These are phyloP conservation scores for Aquanectria penicillioides DNA, from an alignment of 2,329 filamentous ascomycete genomes.

Conservation along the genomic window DNA sequence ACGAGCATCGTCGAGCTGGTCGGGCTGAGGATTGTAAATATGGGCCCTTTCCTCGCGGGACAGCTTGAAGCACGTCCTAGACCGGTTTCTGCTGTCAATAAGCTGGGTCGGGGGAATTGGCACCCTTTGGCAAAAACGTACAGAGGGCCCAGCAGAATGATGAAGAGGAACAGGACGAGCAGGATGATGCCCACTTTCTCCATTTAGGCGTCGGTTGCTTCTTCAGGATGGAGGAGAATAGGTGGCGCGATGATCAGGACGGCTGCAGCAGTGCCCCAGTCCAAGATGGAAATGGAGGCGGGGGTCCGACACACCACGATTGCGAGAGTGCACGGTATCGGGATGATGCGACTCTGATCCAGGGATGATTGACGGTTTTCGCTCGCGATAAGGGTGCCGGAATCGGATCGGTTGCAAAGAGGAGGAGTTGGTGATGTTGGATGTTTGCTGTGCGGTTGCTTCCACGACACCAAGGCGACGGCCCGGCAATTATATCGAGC, in stretches of 20 bases:
- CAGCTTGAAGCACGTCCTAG: slow-evolving; percentile 32
- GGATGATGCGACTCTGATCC: background rate
- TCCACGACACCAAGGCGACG: slow-evolving; percentile 3
- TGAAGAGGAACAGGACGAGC: slow-evolving; percentile 34
- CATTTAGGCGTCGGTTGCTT: slow-evolving; percentile 23
- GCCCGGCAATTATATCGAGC: slow-evolving; percentile 12
- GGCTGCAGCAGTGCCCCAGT: no score
- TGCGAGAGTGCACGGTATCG: background rate
- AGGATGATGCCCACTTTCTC: slow-evolving; percentile 41
- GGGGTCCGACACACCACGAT: background rate
- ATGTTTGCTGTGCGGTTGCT: background rate
- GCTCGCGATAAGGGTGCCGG: no score
- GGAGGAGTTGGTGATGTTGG: background rate
- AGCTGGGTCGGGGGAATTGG: background rate
- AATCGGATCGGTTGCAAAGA: no score
- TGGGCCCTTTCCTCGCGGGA: slow-evolving; percentile 23
- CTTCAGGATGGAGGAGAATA: background rate
- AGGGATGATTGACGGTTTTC: no score
- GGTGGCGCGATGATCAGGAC: slow-evolving; percentile 15
- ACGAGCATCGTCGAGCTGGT: slow-evolving; percentile 38
- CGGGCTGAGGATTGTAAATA: slow-evolving; percentile 33
- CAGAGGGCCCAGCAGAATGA: slow-evolving; percentile 37
- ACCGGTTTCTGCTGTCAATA: slow-evolving; percentile 11
- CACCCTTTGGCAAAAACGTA: slow-evolving; percentile 16
- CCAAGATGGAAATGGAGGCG: background rate